Evolutionary conservation across 495 filamentous ascomycete genomes (phyloP), one percentile per base, ranked within the genome.

Genomic region (Staphylotrichum tortipilum): DNA sequence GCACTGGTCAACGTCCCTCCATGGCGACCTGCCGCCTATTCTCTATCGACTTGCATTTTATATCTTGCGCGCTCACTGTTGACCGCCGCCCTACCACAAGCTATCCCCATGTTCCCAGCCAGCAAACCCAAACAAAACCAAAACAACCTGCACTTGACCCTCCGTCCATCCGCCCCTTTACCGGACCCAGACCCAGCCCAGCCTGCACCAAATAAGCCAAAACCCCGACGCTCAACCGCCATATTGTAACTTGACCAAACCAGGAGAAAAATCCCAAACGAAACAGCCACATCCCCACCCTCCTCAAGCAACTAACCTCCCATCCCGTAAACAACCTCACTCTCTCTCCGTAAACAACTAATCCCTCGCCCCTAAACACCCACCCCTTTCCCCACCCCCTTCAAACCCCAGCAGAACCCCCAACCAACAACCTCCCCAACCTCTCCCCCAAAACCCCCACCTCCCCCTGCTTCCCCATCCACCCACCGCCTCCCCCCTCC

Each of bases 401-500:
- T 53, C 40, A 66, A 41, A 57, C 18, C 48, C 52, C 10, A 75
- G 42, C 49, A 75, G 42, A 28, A 74, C 62, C 15, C 55, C 53
- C 29, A 74, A 50, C 60, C 31, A 47, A 55, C 29, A 65, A 14
- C 15, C 44, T 44, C n/a, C 58, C 65, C 31, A 43, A 7, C 26
- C 26, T 10, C 26, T 28, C 26, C 15, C 58, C 65, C 29, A 45
- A 1, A 31, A 36, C 47, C 19, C 28, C 46, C 18, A 23, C 28
- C 18, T 9, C 18, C 54, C 9, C 40, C n/a, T n/a, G n/a, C n/a
- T n/a, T n/a, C n/a, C n/a, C n/a, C n/a, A n/a, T n/a, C n/a, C n/a
- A n/a, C n/a, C n/a, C n/a, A n/a, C n/a, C n/a, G 40, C 22, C 43
- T 57, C 11, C 57, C 49, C 48, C 61, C 66, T 18, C 34, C 34